Base-by-base conservation (phyloP, 2,329 filamentous ascomycete genomes). In the Xylariaceae sp. region DNA sequence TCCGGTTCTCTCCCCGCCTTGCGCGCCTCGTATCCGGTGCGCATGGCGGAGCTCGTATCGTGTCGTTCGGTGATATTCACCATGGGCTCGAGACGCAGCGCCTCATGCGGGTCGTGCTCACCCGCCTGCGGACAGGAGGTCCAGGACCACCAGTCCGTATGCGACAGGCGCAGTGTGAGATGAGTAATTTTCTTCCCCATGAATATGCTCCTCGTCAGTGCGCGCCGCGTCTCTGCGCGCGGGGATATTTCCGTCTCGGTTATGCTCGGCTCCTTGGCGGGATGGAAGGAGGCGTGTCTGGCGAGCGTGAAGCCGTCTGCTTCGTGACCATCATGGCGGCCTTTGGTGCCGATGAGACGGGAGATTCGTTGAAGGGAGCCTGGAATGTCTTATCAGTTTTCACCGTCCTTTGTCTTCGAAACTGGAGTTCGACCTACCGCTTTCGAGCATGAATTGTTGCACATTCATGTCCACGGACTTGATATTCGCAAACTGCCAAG, bases 121-220 rank as follows among this genome's bases (percentile, higher is more conserved):
- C 57, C 60, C 1, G 58, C 48, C 7, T 59, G 55, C 2, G 66
- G 66, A 1, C 4, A 8, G 1, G 57, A 61, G 3, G 56, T 59
- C 68, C 65, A 71, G 2, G 64, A 51, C 68, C 66, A 69, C 69
- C 68, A 71, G 34, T 71, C 67, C 8, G 64, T 68, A 11, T 64
- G 66, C 2, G 59, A 59, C 64, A 70, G 62, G 17, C 67, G 66
- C 17, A 71, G 51, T 17, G 62, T 67, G 23, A 71, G 58, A 45
- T 64, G 61, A 7, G 65, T 70, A 41, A 70, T 59, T 49, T 57
- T 62, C 58, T 66, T 64, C n/a, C 63, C 63, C 44, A 55, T 58
- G 53, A 58, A 58, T 41, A 65, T 62, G 55, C 58, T 65, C 15
- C 58, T 52, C n/a, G 58, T 50, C 9, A 62, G 18, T 5, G 55